Evolutionary conservation across 2,329 filamentous ascomycete species (phyloP).

Genomic region (Graphilbum ipis-grandicollis): DNA sequence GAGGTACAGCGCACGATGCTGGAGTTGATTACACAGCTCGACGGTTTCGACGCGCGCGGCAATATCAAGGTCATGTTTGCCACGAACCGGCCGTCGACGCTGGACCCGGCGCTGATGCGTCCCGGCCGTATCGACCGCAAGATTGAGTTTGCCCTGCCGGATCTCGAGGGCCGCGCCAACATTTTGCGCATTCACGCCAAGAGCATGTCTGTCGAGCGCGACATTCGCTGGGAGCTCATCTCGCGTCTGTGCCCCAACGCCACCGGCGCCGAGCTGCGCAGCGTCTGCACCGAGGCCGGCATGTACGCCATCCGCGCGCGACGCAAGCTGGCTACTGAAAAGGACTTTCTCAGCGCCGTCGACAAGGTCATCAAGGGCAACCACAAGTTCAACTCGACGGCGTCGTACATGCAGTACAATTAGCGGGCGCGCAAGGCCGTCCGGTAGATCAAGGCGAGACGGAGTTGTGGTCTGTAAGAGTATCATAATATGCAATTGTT

Average conservation of each 20-base stretch:
- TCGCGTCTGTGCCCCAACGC: constrained; percentile 93
- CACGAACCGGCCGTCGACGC: constrained; percentile 98
- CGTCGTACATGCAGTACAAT: constrained; percentile 98
- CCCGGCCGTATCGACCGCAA: constrained; percentile 97
- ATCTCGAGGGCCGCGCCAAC: constrained; percentile 92
- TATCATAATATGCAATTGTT: no score
- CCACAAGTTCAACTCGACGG: constrained; percentile 97
- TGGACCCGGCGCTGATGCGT: constrained; percentile 89
- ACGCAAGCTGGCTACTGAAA: constrained; percentile 95
- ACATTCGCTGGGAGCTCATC: constrained; percentile 98
- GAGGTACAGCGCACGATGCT: constrained; percentile 98
- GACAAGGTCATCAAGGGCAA: constrained; percentile 99
- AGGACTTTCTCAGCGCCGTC: constrained; percentile 93
- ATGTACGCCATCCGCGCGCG: constrained; percentile 95
- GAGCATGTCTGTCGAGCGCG: constrained; percentile 97
- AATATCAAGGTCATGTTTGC: constrained; percentile 99
- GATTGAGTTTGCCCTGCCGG: constrained; percentile 95
- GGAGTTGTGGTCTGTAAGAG: not conserved
- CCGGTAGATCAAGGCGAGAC: no score
- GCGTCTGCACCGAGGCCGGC: constrained; percentile 92
- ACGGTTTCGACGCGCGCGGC: constrained; percentile 95
- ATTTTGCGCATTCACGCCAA: constrained; percentile 97
- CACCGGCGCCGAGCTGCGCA: constrained; percentile 87
- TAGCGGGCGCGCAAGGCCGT: no score
- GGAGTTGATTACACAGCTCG: constrained; percentile 92